phyloP scores from a whole-genome alignment of 768 basidiomycete genomes.

The Pulveroboletus sp. region DNA sequence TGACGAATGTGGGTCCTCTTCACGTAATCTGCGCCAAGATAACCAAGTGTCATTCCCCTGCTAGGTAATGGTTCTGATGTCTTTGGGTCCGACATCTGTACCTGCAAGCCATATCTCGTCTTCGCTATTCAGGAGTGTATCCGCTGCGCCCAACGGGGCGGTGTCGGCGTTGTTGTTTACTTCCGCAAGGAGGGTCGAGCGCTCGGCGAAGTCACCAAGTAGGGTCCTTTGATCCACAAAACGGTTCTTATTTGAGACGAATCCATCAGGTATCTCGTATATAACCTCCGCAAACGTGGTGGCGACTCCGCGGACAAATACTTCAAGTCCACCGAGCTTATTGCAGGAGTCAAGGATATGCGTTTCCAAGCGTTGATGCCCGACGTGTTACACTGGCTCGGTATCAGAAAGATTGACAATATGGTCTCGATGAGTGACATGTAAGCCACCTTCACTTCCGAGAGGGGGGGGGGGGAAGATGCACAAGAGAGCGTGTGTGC shows the following conservation, averaged over 20 bases:
- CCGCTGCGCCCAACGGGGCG: slow-evolving; percentile 73
- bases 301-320: slow-evolving; percentile 92
- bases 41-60: neutral
- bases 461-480: neutral
- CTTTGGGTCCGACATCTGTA: slow-evolving; percentile 90
- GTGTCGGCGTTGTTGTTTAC: slow-evolving; percentile 91
- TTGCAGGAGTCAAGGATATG: slow-evolving; percentile 95
- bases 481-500: neutral
- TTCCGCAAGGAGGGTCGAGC: slow-evolving; percentile 94
- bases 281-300: slow-evolving; percentile 92
- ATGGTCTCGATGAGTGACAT: slow-evolving; percentile 92
- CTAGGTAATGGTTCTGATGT: slow-evolving; percentile 91
- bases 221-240: slow-evolving; percentile 19
- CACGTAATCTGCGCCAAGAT: neutral
- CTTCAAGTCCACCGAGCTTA: slow-evolving; percentile 89
- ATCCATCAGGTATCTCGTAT: slow-evolving; percentile 72
- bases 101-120: slow-evolving; percentile 88
- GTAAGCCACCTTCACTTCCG: slow-evolving; percentile 26
- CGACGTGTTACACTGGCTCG: slow-evolving; percentile 93
- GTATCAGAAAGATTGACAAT: slow-evolving; percentile 83
- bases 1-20: slow-evolving; percentile 73
- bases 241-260: neutral
- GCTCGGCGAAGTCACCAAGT: slow-evolving; percentile 91
- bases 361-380: slow-evolving; percentile 95
- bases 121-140: slow-evolving; percentile 95